A percentile compares a stretch with the other conserved stretches of the same genome.
Evolutionary conservation across 352 stramenopile genomes (phyloP).

Genomic region (Plasmopara halstedii): DNA sequence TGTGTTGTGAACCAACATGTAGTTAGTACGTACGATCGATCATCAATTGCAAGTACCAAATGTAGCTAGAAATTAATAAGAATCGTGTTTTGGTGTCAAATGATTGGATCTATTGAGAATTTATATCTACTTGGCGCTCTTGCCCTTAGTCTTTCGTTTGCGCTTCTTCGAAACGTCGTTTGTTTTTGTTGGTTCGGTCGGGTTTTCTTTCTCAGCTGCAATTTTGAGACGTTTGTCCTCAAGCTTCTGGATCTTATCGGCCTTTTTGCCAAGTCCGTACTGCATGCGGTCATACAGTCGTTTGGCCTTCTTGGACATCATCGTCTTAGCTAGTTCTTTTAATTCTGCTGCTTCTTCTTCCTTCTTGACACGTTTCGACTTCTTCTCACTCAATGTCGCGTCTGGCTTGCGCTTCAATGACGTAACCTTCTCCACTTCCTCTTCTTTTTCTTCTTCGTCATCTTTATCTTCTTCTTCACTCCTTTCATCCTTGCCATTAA

Average conservation of each 20-base stretch:
- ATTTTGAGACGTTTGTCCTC: constrained; percentile 74
- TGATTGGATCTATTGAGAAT: no score
- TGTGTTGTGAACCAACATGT: no score
- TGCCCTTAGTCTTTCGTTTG: constrained; percentile 23
- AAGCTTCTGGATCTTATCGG: constrained; percentile 78
- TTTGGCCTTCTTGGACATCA: constrained; percentile 92
- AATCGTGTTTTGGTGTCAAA: no score
- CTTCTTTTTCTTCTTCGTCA: constrained; percentile 25
- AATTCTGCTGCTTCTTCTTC: constrained; percentile 70
- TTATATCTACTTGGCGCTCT: no score
- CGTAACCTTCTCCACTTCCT: constrained; percentile 24
- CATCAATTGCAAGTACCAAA: no score
- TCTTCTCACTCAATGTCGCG: constrained; percentile 27
- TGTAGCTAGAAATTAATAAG: no score
- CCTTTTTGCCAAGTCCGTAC: constrained; percentile 84
- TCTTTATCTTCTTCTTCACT: constrained; percentile 36
- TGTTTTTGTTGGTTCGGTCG: constrained; percentile 21
- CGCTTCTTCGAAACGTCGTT: constrained; percentile 19
- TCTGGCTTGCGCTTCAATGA: constrained; percentile 47
- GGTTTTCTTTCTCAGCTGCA: constrained; percentile 60
- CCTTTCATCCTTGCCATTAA: constrained; percentile 34
- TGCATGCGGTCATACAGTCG: constrained; percentile 89
- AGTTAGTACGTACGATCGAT: no score
- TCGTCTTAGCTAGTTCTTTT: constrained; percentile 83
- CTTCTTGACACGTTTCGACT: constrained; percentile 73